These are phyloP conservation scores for Podosphaera fusca DNA, from an alignment of 2,329 filamentous ascomycete species.

Conservation along the genomic window DNA sequence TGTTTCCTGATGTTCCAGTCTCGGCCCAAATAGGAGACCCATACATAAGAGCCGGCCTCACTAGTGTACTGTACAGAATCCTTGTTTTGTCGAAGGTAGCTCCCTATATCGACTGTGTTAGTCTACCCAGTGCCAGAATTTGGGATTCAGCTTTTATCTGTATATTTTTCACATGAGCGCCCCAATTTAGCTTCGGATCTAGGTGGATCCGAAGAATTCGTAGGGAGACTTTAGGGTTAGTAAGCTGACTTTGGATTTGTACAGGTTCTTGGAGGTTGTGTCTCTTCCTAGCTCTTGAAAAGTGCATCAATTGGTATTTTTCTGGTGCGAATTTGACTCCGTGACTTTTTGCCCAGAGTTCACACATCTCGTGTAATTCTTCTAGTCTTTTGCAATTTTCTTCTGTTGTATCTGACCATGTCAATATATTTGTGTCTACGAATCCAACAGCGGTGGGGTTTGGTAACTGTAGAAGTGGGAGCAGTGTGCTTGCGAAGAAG, in stretches of 20 bases:
- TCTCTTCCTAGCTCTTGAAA: not conserved
- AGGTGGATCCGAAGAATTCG: not conserved
- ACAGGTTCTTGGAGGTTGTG: not conserved
- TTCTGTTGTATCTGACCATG: not conserved
- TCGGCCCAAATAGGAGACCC: no score
- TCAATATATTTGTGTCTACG: not conserved
- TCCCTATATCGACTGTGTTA: not conserved
- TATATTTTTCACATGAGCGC: not conserved
- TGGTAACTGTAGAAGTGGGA: not conserved
- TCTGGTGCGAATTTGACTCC: not conserved
- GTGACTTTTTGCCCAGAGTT: not conserved
- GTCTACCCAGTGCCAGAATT: not conserved
- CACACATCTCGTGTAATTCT: not conserved
- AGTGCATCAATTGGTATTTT: not conserved
- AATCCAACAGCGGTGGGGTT: not conserved
- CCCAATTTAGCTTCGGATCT: not conserved
- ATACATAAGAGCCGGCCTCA: no score
- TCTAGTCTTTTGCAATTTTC: not conserved
- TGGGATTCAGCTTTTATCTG: not conserved
- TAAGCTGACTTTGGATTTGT: not conserved
- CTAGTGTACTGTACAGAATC: no score
- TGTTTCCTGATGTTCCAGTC: not conserved
- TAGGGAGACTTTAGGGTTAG: not conserved
- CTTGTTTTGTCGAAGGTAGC: no score
- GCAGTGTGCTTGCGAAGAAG: not conserved